These are phyloP conservation scores for Melanogaster broomeanus DNA, from an alignment of 768 basidiomycete genomes.

Conservation along the genomic window DNA sequence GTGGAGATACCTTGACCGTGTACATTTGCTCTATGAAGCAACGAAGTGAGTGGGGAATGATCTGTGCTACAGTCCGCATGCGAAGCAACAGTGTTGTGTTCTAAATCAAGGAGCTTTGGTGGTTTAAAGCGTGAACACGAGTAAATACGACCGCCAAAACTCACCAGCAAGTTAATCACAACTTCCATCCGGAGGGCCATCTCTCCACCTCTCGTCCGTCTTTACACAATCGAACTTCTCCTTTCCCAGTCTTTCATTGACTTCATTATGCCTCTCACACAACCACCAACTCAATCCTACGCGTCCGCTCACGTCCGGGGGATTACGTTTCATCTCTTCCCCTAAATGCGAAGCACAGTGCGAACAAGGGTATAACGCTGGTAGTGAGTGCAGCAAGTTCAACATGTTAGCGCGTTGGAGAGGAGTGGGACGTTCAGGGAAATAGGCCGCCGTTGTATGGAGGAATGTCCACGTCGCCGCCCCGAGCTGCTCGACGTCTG, in stretches of 20 bases:
- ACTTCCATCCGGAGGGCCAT: constrained; percentile 84
- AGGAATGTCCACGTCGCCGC: constrained; percentile 96
- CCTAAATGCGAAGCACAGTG: constrained; percentile 86
- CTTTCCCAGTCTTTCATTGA: constrained; percentile 88
- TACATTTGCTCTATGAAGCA: not conserved
- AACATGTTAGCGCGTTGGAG: constrained; percentile 85
- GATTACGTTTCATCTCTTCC: constrained; percentile 59
- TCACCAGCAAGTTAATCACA: constrained; percentile 63
- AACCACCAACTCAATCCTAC: constrained; percentile 78
- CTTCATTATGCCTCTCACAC: constrained; percentile 91
- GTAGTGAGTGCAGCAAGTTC: constrained; percentile 72
- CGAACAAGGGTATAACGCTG: constrained; percentile 84
- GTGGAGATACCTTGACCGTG: not conserved
- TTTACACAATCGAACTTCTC: constrained; percentile 77
- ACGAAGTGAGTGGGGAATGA: not conserved
- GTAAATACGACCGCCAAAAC: not conserved
- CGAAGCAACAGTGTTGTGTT: not conserved
- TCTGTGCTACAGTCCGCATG: not conserved
- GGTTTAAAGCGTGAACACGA: not conserved
- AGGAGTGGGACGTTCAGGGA: constrained; percentile 78
- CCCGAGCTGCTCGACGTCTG: constrained; percentile 88
- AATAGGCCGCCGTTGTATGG: constrained; percentile 94
- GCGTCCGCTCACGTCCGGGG: constrained; percentile 79
- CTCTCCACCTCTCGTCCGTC: constrained; percentile 89
- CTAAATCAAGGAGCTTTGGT: not conserved